A percentile compares a stretch with the other conserved stretches of the same genome.
Conservation (phyloP, 108 stramenopile genomes). For the Licmophora abbreviata region DNA sequence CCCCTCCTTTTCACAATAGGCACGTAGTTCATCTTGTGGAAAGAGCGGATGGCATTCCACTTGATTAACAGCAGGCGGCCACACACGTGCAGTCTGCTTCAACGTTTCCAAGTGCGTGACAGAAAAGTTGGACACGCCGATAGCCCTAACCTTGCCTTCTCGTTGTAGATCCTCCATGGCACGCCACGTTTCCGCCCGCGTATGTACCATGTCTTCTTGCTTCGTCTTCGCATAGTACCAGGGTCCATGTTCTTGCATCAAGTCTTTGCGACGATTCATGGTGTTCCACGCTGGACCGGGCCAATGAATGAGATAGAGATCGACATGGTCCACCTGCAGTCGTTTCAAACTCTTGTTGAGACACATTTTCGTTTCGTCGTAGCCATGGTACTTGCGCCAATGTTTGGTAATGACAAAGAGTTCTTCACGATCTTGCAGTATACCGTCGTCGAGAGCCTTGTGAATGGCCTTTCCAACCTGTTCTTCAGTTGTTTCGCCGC, state of each 20-base stretch:
- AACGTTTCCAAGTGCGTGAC: conserved; percentile 37
- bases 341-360: conserved; percentile 46
- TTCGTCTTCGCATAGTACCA: not conserved
- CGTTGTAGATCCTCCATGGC: conserved; percentile 76
- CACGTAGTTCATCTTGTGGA: conserved; percentile 51
- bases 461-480: conserved; percentile 59
- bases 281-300: conserved; percentile 36
- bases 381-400: conserved; percentile 79
- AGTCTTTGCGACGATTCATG: conserved; percentile 24
- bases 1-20: conserved; percentile 63
- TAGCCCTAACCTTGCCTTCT: conserved; percentile 41
- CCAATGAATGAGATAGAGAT: conserved; percentile 74
- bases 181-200: conserved; percentile 66
- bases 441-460: conserved; percentile 28
- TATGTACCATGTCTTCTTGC: conserved; percentile 21
- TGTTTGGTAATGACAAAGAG: conserved; percentile 71
- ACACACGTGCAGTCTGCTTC: conserved; percentile 29
- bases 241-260: conserved; percentile 25
- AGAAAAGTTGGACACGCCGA: conserved; percentile 81
- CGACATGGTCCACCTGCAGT: conserved; percentile 47
- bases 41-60: conserved; percentile 78
- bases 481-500: conserved; percentile 62
- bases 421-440: conserved; percentile 29
- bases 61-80: conserved; percentile 77
- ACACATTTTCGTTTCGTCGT: conserved; percentile 52